A percentile compares a stretch with the other conserved stretches of the same genome.
These are phyloP conservation scores for Rhynchosporium graminicola DNA, from an alignment of 2,329 filamentous ascomycete species.

Conservation along the genomic window DNA sequence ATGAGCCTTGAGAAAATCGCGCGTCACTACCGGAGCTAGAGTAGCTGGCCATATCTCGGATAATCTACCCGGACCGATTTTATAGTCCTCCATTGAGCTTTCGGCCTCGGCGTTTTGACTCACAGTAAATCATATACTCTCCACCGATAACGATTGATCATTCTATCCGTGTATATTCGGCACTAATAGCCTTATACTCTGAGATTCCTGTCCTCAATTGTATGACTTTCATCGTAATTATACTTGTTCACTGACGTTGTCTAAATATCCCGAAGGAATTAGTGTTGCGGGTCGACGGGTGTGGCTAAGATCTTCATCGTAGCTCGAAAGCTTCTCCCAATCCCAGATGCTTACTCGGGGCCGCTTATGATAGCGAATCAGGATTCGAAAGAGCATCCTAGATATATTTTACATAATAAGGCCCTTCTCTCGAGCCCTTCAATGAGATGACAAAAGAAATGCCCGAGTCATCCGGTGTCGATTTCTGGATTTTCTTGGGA, in stretches of 20 bases:
- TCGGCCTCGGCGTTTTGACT: no score
- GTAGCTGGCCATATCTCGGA: neutral
- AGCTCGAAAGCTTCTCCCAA: conserved; percentile 16
- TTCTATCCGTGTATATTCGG: no score
- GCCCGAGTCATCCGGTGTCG: neutral
- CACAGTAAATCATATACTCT: no score
- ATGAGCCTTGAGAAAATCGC: neutral
- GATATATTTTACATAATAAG: neutral
- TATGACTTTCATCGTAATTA: no score
- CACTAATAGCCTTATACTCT: no score
- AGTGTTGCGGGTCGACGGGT: conserved; percentile 14
- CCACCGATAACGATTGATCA: no score
- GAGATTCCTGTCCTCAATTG: no score
- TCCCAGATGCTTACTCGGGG: neutral
- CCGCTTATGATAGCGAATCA: neutral
- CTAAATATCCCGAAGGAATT: conserved; percentile 7
- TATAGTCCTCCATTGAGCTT: neutral
- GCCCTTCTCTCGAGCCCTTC: no score
- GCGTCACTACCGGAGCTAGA: neutral
- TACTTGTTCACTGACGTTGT: neutral
- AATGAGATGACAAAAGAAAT: neutral
- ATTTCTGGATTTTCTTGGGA: neutral
- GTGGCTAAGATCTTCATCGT: conserved; percentile 20
- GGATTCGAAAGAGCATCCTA: conserved; percentile 3
- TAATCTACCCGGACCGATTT: neutral